Conservation (phyloP, 805 yeast genomes). For the Grigorovia yakushimaensis region DNA sequence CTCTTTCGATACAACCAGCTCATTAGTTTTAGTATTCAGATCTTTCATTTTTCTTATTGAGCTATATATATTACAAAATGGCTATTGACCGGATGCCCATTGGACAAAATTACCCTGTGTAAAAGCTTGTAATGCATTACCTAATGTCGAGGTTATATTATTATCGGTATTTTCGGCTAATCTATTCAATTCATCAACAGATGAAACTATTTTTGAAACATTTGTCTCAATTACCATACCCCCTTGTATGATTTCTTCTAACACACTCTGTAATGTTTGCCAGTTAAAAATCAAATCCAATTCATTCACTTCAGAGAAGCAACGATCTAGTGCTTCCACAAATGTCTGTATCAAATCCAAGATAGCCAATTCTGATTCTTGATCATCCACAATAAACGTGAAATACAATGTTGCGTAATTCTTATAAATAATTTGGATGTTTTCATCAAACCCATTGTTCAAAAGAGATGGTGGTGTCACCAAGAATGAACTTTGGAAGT, state of each 20-base stretch:
- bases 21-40: too few relatives aligned
- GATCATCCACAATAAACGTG: constrained; percentile 91
- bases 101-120: constrained; percentile 27
- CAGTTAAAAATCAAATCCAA: constrained; percentile 96
- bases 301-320: constrained; percentile 92
- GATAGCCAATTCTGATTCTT: constrained; percentile 89
- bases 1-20: too few relatives aligned
- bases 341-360: constrained; percentile 91
- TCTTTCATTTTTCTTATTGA: too few relatives aligned
- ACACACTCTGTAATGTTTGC: constrained; percentile 88
- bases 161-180: constrained; percentile 20
- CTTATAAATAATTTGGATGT: constrained; percentile 81
- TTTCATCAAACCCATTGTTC: constrained; percentile 40
- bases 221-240: constrained; percentile 97
- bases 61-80: too few relatives aligned
- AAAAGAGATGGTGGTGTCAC: constrained; percentile 74
- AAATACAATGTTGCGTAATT: constrained; percentile 94
- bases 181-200: constrained; percentile 50
- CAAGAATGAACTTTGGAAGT: constrained; percentile 76
- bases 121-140: constrained; percentile 26
- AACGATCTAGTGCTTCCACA: constrained; percentile 87
- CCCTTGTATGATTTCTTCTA: constrained; percentile 90
- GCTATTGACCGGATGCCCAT: constrained; percentile 29
- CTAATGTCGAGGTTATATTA: constrained; percentile 17
- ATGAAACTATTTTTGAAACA: constrained; percentile 64